Evolutionary conservation across 2,329 filamentous ascomycete species (phyloP).

Genomic region (Colletotrichum plurivorum): DNA sequence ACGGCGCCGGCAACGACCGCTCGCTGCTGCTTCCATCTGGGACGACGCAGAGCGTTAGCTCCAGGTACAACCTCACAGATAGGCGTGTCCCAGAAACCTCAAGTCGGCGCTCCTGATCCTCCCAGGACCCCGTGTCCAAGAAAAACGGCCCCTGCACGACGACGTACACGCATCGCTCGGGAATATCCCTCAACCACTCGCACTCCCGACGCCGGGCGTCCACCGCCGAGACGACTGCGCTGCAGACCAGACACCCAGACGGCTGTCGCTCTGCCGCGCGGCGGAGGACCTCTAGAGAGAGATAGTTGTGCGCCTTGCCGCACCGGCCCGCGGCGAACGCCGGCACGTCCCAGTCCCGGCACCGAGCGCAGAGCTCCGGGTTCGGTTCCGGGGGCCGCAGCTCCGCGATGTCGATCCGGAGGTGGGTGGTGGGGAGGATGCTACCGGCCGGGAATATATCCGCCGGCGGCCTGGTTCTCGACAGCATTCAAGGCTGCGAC

Average conservation of each 20-base stretch:
- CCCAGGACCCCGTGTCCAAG: constrained; percentile 1
- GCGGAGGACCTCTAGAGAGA: neutral
- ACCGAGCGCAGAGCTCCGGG: constrained; percentile 23
- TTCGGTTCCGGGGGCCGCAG: neutral
- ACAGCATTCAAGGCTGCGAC: constrained; percentile 18
- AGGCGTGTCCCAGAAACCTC: neutral
- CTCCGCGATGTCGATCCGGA: neutral
- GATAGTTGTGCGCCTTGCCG: constrained; percentile 16
- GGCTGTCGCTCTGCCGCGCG: no score
- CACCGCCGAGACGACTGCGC: neutral
- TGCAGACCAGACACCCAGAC: neutral
- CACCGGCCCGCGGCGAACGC: constrained; percentile 22
- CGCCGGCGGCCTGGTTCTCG: constrained; percentile 11
- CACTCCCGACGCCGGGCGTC: constrained; percentile 1
- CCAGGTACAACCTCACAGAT: constrained; percentile 17
- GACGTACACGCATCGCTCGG: neutral
- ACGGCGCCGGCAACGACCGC: neutral
- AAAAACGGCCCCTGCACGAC: constrained; percentile 26
- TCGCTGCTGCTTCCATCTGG: no score
- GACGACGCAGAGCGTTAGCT: constrained; percentile 20
- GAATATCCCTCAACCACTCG: neutral
- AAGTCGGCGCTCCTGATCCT: neutral
- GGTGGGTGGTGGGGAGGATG: neutral
- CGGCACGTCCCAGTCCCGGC: constrained; percentile 31
- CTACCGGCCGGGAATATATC: constrained; percentile 14